Percentiles rank a stretch among this genome's conserved stretches.
Conservation (phyloP, 352 stramenopile species). For the Lagenidium sp. region DNA sequence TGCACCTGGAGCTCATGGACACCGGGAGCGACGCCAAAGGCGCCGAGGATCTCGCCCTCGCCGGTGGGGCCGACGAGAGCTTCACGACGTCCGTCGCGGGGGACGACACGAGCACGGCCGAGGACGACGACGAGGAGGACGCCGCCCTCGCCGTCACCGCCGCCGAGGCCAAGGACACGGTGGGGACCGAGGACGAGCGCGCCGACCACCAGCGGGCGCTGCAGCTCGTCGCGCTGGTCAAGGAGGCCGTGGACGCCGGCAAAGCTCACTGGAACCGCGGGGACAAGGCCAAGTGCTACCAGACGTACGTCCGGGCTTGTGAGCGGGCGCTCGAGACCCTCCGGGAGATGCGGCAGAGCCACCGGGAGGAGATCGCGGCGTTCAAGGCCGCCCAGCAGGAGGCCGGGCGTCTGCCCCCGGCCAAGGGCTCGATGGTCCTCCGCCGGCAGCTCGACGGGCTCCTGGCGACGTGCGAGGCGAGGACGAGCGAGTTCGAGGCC, state of each 20-base stretch:
- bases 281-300: slow-evolving; percentile 65
- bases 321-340: slow-evolving; percentile 36
- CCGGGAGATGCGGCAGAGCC: slow-evolving; percentile 20
- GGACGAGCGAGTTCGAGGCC: slow-evolving; percentile 19
- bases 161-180: slow-evolving; percentile 1
- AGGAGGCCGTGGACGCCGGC: slow-evolving; percentile 39
- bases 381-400: slow-evolving; percentile 38
- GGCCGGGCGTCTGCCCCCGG: slow-evolving; percentile 30
- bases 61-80: slow-evolving; percentile 6
- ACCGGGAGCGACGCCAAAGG: too few species aligned
- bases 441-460: slow-evolving; percentile 52
- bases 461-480: slow-evolving; percentile 29
- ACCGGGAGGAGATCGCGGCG: slow-evolving; percentile 18
- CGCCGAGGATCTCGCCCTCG: too few species aligned
- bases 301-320: slow-evolving; percentile 43
- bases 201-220: slow-evolving; percentile 32
- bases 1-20: slow-evolving; percentile 49
- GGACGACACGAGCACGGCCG: not conserved
- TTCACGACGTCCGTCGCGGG: not conserved
- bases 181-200: slow-evolving; percentile 13
- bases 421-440: slow-evolving; percentile 47
- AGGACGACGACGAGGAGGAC: slow-evolving; percentile 6
- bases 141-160: slow-evolving; percentile 1
- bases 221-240: slow-evolving; percentile 32
- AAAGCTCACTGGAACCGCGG: slow-evolving; percentile 70